These are phyloP conservation scores for Aspergillus pseudoviridinutans DNA, from an alignment of 2,329 filamentous ascomycete species.

Conservation along the genomic window DNA sequence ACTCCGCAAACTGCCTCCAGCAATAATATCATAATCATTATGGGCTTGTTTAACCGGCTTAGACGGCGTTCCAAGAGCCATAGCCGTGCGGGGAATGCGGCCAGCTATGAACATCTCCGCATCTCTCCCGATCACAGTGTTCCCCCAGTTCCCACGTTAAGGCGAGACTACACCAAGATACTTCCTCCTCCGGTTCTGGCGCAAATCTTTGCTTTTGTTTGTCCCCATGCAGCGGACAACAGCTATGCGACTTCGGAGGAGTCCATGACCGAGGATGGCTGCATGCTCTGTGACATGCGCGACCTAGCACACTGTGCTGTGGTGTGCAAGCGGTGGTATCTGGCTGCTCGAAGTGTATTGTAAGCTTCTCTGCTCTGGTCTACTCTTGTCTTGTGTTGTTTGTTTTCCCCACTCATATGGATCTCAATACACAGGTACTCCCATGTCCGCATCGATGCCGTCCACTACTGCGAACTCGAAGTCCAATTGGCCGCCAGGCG, in stretches of 20 bases:
- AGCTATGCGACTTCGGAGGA: slow-evolving; percentile 80
- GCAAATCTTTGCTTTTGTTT: slow-evolving; percentile 76
- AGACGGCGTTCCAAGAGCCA: slow-evolving; percentile 26
- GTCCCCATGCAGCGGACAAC: slow-evolving; percentile 74
- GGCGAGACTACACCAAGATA: slow-evolving; percentile 40
- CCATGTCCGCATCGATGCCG: slow-evolving; percentile 86
- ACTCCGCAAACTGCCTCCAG: neutral
- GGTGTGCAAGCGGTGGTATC: slow-evolving; percentile 70
- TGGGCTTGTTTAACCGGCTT: slow-evolving; percentile 31
- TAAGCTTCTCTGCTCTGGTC: slow-evolving; percentile 44
- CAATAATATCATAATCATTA: slow-evolving; percentile 11
- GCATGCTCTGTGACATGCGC: slow-evolving; percentile 90
- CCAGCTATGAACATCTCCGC: slow-evolving; percentile 18
- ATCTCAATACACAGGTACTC: slow-evolving; percentile 59
- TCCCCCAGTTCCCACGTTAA: slow-evolving; percentile 15
- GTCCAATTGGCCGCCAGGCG: slow-evolving; percentile 74
- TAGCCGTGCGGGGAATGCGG: slow-evolving; percentile 24
- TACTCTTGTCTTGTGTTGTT: slow-evolving; percentile 5
- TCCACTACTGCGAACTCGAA: slow-evolving; percentile 91
- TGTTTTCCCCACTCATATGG: slow-evolving; percentile 6
- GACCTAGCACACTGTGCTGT: slow-evolving; percentile 77
- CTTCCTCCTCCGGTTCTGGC: slow-evolving; percentile 68
- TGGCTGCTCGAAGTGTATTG: slow-evolving; percentile 55
- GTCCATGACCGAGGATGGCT: slow-evolving; percentile 71
- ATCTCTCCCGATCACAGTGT: slow-evolving; percentile 9